Evolutionary conservation across 352 stramenopile genomes (phyloP).

Genomic region (Phytophthora nicotianae): DNA sequence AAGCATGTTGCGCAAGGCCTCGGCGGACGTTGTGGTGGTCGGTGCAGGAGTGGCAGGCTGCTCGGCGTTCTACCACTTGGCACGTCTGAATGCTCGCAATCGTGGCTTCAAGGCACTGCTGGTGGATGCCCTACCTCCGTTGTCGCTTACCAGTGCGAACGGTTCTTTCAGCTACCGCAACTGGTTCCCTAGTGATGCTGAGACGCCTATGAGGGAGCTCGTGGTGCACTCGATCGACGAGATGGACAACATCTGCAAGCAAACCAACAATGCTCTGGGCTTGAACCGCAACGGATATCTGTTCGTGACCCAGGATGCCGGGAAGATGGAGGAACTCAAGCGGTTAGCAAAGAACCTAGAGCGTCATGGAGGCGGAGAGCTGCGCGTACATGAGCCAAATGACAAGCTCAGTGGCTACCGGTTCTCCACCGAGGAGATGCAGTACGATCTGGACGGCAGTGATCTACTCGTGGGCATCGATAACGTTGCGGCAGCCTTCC

Average conservation of each 20-base stretch:
- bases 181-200: conserved; percentile 77
- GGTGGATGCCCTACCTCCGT: conserved; percentile 63
- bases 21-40: conserved; percentile 74
- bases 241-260: conserved; percentile 67
- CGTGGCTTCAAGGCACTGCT: conserved; percentile 72
- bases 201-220: conserved; percentile 68
- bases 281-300: conserved; percentile 84
- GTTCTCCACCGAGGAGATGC: conserved; percentile 47
- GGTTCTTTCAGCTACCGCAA: conserved; percentile 86
- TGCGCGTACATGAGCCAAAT: conserved; percentile 53
- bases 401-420: conserved; percentile 50
- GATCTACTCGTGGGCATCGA: conserved; percentile 73
- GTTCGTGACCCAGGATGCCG: conserved; percentile 62
- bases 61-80: conserved; percentile 81
- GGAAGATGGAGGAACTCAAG: conserved; percentile 61
- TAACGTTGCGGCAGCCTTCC: conserved; percentile 60
- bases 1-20: conserved; percentile 48
- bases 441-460: conserved; percentile 66
- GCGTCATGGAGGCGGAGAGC: conserved; percentile 52
- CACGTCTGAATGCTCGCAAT: conserved; percentile 67
- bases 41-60: conserved; percentile 75
- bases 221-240: conserved; percentile 79
- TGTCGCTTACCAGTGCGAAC: conserved; percentile 80
- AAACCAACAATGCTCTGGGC: conserved; percentile 67
- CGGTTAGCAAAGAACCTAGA: conserved; percentile 50